A percentile compares a stretch with the other conserved stretches of the same genome.
Evolutionary conservation across 2,329 filamentous ascomycete genomes (phyloP).

Genomic region (Neopestalotiopsis clavispora): DNA sequence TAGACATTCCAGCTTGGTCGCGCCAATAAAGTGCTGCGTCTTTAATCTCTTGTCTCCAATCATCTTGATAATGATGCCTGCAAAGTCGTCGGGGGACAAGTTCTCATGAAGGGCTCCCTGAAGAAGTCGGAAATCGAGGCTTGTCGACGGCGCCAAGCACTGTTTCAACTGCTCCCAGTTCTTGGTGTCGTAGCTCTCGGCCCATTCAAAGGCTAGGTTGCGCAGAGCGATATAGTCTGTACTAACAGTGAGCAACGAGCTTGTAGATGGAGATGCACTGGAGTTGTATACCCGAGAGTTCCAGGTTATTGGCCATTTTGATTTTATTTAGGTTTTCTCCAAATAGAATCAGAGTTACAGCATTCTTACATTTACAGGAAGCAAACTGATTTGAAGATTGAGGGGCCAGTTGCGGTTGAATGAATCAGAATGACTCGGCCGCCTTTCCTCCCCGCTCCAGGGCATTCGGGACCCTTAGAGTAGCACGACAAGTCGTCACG

Average conservation of each 20-base stretch:
- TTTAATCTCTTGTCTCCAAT: not conserved
- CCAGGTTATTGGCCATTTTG: not conserved
- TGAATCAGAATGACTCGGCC: too few relatives aligned
- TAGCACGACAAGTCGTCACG: too few relatives aligned
- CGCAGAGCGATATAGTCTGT: not conserved
- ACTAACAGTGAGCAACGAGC: not conserved
- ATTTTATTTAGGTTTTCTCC: not conserved
- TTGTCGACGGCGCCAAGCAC: not conserved
- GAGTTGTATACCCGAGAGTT: not conserved
- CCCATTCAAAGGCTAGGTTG: not conserved
- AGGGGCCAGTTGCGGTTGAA: too few relatives aligned
- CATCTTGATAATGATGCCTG: not conserved
- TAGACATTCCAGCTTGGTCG: not conserved
- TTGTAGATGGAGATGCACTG: not conserved
- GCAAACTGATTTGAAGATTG: too few relatives aligned
- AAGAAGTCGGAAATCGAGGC: not conserved
- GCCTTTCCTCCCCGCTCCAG: too few relatives aligned
- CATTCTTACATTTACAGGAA: too few relatives aligned
- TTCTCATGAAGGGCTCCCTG: not conserved
- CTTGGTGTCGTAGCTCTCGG: constrained; percentile 2
- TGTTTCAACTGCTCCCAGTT: not conserved
- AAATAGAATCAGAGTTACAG: too few relatives aligned
- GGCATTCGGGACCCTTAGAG: too few relatives aligned
- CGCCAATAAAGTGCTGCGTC: not conserved
- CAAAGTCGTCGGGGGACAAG: not conserved